These are phyloP conservation scores for Tetraselmis chui DNA, from an alignment of 139 green algal species.

Conservation along the genomic window DNA sequence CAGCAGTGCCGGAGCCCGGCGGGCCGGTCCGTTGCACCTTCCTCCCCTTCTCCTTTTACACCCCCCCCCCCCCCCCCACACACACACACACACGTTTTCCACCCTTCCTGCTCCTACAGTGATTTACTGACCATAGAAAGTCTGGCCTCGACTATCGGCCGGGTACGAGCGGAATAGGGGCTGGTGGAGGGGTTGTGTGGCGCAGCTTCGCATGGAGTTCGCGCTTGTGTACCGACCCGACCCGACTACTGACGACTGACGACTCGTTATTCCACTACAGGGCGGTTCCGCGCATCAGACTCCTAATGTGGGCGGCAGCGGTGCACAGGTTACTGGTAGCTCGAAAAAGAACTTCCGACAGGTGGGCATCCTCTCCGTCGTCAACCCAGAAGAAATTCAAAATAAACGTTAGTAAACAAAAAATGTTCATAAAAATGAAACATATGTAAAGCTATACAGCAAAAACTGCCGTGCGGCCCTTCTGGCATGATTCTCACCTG, in stretches of 20 bases:
- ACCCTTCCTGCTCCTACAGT: too few species aligned
- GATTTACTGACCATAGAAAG: too few species aligned
- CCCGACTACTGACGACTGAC: neutral
- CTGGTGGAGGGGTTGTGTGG: constrained; percentile 12
- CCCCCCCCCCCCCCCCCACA: neutral
- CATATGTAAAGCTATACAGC: neutral
- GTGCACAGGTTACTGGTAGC: constrained; percentile 41
- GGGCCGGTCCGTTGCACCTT: neutral
- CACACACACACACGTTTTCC: too few species aligned
- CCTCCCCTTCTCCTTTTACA: neutral
- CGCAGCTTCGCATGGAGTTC: neutral
- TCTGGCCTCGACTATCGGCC: too few species aligned
- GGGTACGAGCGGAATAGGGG: neutral
- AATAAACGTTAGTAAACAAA: neutral
- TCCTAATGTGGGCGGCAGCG: constrained; percentile 30
- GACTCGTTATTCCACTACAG: neutral
- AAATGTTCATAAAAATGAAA: constrained; percentile 15
- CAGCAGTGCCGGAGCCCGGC: neutral
- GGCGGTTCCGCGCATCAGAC: neutral
- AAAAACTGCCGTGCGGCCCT: neutral
- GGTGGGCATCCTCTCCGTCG: constrained; percentile 18
- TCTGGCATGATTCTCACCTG: too few species aligned
- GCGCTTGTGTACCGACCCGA: neutral
- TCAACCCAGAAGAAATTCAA: neutral
- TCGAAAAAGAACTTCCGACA: constrained; percentile 63